Percentiles rank a stretch among this genome's conserved stretches.
Evolutionary conservation across 371 early-diverging fungal genomes (phyloP).

Genomic region (Mucor velutinosus): DNA sequence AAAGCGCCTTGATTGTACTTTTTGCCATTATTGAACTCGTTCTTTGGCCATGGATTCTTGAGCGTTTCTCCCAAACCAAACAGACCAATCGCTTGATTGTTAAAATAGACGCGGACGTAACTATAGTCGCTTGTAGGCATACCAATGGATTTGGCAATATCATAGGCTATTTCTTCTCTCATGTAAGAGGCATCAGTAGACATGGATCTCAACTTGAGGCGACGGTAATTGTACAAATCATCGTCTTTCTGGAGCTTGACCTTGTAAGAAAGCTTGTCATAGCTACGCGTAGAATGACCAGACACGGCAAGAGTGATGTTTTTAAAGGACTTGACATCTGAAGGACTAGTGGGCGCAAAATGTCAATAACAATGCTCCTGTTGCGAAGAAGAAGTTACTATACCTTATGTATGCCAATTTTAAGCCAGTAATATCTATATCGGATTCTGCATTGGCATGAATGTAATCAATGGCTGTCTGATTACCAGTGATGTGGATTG

Average conservation of each 20-base stretch:
- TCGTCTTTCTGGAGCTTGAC: slow-evolving; percentile 27
- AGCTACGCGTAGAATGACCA: slow-evolving; percentile 27
- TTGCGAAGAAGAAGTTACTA: neutral
- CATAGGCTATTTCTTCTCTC: slow-evolving; percentile 52
- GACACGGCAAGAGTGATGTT: slow-evolving; percentile 23
- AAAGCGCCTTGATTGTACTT: slow-evolving; percentile 25
- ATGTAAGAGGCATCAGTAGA: slow-evolving; percentile 52
- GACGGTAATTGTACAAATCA: slow-evolving; percentile 29
- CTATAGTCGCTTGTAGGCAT: slow-evolving; percentile 41
- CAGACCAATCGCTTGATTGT: slow-evolving; percentile 36
- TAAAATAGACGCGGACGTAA: slow-evolving; percentile 36
- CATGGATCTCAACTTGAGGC: slow-evolving; percentile 36
- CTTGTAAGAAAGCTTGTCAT: slow-evolving; percentile 29
- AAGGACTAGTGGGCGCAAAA: neutral
- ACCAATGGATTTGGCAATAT: slow-evolving; percentile 45
- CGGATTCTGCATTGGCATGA: slow-evolving; percentile 19
- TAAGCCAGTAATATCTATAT: slow-evolving; percentile 12
- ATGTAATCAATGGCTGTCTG: slow-evolving; percentile 22
- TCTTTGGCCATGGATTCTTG: slow-evolving; percentile 37
- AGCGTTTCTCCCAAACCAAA: slow-evolving; percentile 37
- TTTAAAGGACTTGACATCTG: slow-evolving; percentile 4
- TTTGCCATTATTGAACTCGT: slow-evolving; percentile 32
- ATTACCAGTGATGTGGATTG: slow-evolving; percentile 22
- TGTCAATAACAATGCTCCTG: neutral
- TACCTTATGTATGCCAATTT: slow-evolving; percentile 41